Evolutionary conservation across 2,329 filamentous ascomycete genomes (phyloP), one percentile per base, ranked within the genome.

Genomic region (Aureobasidium musti): DNA sequence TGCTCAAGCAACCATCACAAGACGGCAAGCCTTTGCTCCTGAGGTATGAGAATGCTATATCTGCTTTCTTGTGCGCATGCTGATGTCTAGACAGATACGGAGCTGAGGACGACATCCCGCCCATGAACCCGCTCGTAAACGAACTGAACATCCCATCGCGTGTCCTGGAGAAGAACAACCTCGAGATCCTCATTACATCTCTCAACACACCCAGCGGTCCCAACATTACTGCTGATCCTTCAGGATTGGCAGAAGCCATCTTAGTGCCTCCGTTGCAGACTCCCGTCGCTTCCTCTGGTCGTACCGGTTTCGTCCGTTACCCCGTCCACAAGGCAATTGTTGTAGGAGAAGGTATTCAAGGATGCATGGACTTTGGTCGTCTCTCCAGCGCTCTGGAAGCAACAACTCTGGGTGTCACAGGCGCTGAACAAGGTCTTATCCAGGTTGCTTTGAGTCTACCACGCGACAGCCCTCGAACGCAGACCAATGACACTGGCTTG

Each of bases 241-340:
- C 1, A 72, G 79, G 79, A 11, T 79, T 86, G 5, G 82, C 85
- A 67, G 89, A 93, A 69, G 82, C 86, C 0, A 81, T 93, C 14
- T 83, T 97, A n/a, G 89, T 91, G 21, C 92, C 92, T 5, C 76
- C 79, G 33, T 84, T 96, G 39, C 87, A 91, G 23, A 90, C 91
- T 49, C 86, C 86, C 1, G 84, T 82, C 6, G 87, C 89, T 17
- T 83, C 82, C 68, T 86, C 85, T 19, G 87, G 88, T 10, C 82
- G 87, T 68, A 84, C 87, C 66, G 87, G 87, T 14, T 84, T 87
- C 19, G 82, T 95, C 49, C 86, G 87, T 7, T 92, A 91, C 52
- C 93, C 94, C 0, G 92, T 97, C 1, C 94, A 98, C 74, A 91
- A 89, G 74, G 87, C 89, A 0, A 78, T 97, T 19, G 72, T 97